Evolutionary conservation across 2,329 filamentous ascomycete species (phyloP), one percentile per base, ranked within the genome.

Genomic region (Chalara sp.): DNA sequence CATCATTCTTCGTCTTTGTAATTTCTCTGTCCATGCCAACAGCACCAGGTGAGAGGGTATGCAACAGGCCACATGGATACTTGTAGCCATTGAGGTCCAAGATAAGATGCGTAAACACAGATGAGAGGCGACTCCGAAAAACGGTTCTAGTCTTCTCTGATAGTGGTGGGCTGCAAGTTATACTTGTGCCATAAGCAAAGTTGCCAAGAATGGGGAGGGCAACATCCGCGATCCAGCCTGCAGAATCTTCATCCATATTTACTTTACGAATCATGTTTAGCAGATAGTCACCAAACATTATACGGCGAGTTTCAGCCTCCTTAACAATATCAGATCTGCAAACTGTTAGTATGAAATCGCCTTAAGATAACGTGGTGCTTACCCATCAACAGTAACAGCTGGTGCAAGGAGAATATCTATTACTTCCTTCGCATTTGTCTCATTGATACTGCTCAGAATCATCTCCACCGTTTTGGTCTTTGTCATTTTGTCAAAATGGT

Each of bases 401-500:
- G 73, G 76, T 13, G 73, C 63, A 50, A 70, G 67, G 33, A 82
- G 66, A 31, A 76, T 66, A 31, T 71, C 67, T 35, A 83, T 66
- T n/a, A 77, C 67, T 12, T 68, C 66, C 50, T 54, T 64, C 1
- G 66, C 66, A 51, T 57, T 62, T 3, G 44, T 54, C 1, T 56
- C 57, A 41, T 61, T 51, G 6, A 62, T 54, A 11, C 53, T 45
- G 7, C 40, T 45, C 5, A 67, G 53, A 5, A 67, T 48, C 55
- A 79, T 84, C 59, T 95, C 89, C 1, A 96, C 72, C 0, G 89
- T 92, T 69, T 92, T 95, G 2, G 85, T 86, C 65, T 87, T 93
- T 1, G 91, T 95, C 51, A 86, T 76, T 56, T 87, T 84, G 63
- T 97, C 93, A 62, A 97, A 93, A 63, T 86, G 88, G 58, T 89